Evolutionary conservation across 2,329 filamentous ascomycete genomes (phyloP).

Genomic region (Scytalidium sp.): DNA sequence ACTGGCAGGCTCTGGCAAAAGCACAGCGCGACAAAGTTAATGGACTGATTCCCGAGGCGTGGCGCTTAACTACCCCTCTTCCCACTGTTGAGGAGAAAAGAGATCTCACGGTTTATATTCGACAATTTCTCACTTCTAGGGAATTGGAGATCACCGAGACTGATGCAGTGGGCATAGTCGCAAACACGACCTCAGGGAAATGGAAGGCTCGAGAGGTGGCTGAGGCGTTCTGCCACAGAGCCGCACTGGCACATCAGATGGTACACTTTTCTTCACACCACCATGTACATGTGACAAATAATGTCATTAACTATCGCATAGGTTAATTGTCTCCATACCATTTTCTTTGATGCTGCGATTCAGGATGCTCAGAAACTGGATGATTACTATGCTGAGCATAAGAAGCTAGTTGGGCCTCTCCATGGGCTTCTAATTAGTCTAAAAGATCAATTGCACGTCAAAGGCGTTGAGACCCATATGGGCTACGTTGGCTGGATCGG

Average conservation of each 20-base stretch:
- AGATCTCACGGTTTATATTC: slow-evolving; percentile 57
- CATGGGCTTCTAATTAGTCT: slow-evolving; percentile 38
- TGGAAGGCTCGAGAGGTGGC: slow-evolving; percentile 57
- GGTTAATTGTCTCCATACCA: slow-evolving; percentile 58
- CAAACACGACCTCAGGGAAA: slow-evolving; percentile 47
- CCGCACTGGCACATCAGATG: slow-evolving; percentile 52
- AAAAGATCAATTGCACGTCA: slow-evolving; percentile 34
- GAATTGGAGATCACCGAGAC: slow-evolving; percentile 62
- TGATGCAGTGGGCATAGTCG: slow-evolving; percentile 53
- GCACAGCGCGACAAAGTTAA: slow-evolving; percentile 52
- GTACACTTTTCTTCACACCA: slow-evolving; percentile 51
- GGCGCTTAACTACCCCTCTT: slow-evolving; percentile 44
- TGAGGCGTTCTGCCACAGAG: slow-evolving; percentile 50
- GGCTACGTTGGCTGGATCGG: slow-evolving; percentile 66
- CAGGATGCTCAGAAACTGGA: slow-evolving; percentile 49
- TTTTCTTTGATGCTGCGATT: slow-evolving; percentile 52
- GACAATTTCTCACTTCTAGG: slow-evolving; percentile 47
- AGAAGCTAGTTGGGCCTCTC: slow-evolving; percentile 32
- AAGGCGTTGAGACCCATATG: slow-evolving; percentile 39
- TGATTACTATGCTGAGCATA: slow-evolving; percentile 40
- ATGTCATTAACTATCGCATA: slow-evolving; percentile 38
- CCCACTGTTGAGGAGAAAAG: slow-evolving; percentile 48
- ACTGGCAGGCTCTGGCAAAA: slow-evolving; percentile 48
- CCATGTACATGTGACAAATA: background rate
- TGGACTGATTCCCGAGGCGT: slow-evolving; percentile 52